Base-by-base conservation (phyloP, 1,284 basidiomycete species). In the Paramarasmius palmivorus region DNA sequence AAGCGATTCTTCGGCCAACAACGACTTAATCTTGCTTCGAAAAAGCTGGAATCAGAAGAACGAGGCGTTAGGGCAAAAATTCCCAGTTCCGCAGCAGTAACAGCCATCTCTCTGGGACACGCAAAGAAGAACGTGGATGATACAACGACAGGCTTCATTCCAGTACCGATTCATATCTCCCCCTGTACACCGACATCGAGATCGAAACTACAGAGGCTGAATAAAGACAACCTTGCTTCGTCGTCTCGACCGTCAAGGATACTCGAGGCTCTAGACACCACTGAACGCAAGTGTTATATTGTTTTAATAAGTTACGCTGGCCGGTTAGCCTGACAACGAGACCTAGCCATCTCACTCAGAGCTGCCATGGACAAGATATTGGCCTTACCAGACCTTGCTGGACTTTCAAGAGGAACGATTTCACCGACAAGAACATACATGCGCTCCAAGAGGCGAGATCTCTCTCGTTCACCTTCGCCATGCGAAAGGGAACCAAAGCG, bases 1-100 rank as follows among this genome's bases (percentile, higher is more conserved):
- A 82, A 78, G 55, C 71, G 68, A 15, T 79, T 81, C 57, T 86
- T 86, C 60, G 75, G 80, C 32, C 75, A 76, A 52, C 76, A 79
- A 59, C 72, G 76, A n/a, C 69, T 84, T 34, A 74, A 80, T 45
- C 68, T 84, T 46, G 69, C 84, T 4, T 70, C 74, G 8, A 75
- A 74, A 29, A 46, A 15, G 14, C 17, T 45, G 19, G 25, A 25
- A 35, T 65, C 66, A 26, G 60, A 19, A 29, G 60, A 19, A 29
- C n/a, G 8, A 29, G 22, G 25, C 25, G 25, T 32, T n/a, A 15
- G 8, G 17, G 17, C 44, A 17, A 23, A 8, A 26, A 46, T 17
- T 12, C n/a, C 26, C 17, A 37, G 20, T 14, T 39, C 45, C 2
- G 20, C 41, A 19, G 37, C 39, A 32, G 45, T 42, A n/a, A 26